phyloP scores from a whole-genome alignment of 805 yeast species.

The Priceomyces castillae region DNA sequence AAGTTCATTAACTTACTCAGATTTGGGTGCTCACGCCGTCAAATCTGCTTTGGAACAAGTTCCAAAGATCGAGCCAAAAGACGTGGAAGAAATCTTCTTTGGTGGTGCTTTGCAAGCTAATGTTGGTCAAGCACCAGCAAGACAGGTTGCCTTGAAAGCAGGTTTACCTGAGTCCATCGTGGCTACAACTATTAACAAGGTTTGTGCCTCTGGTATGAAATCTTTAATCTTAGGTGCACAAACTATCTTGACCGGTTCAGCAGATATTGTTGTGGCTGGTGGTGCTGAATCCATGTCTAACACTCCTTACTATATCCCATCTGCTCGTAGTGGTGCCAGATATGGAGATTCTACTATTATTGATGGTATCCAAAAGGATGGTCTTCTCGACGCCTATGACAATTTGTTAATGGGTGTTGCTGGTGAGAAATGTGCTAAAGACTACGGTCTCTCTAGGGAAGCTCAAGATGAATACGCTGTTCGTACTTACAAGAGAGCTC shows the following conservation, averaged over 20 bases:
- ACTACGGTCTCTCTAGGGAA: constrained; percentile 73
- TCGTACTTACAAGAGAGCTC: constrained; percentile 81
- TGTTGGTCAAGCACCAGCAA: constrained; percentile 96
- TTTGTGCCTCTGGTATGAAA: constrained; percentile 95
- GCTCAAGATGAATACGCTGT: constrained; percentile 89
- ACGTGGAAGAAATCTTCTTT: constrained; percentile 85
- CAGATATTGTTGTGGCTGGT: constrained; percentile 93
- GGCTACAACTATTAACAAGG: constrained; percentile 92
- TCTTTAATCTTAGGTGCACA: constrained; percentile 89
- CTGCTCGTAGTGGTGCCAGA: constrained; percentile 84
- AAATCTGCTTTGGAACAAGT: constrained; percentile 81
- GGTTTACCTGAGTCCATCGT: constrained; percentile 79
- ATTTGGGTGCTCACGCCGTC: constrained; percentile 91
- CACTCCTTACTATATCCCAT: constrained; percentile 86
- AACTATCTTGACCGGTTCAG: constrained; percentile 80
- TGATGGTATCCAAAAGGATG: constrained; percentile 92
- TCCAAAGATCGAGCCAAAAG: constrained; percentile 72
- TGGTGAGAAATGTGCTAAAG: constrained; percentile 94
- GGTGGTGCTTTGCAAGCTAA: constrained; percentile 93
- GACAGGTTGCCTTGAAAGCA: constrained; percentile 92
- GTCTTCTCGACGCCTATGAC: constrained; percentile 88
- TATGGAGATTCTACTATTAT: constrained; percentile 78
- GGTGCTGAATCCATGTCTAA: constrained; percentile 98
- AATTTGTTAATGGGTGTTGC: constrained; percentile 92
- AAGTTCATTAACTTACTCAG: constrained; percentile 71